These are phyloP conservation scores for Azolla pinnata DNA, from an alignment of 75 land plant genomes.

Conservation along the genomic window DNA sequence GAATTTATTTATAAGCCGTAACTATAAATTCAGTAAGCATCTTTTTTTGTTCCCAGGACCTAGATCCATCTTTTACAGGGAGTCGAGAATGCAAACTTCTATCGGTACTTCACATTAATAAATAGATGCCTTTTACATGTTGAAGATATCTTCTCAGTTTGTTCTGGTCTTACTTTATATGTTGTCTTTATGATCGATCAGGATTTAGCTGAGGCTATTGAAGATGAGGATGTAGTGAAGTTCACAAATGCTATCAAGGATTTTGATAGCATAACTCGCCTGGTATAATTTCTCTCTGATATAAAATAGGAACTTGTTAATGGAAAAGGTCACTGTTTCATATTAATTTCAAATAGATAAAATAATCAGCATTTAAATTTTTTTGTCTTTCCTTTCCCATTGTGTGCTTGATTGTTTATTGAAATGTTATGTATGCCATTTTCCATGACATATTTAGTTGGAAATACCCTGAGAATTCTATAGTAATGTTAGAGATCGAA, in stretches of 20 bases:
- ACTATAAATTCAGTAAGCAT: too few species aligned
- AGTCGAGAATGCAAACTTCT: constrained; percentile 80
- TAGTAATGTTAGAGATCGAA: too few species aligned
- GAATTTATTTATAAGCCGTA: too few species aligned
- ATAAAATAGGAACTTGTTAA: too few species aligned
- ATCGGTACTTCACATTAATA: constrained; percentile 47
- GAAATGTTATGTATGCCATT: too few species aligned
- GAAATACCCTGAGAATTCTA: too few species aligned
- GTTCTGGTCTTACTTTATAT: background rate
- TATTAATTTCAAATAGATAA: too few species aligned
- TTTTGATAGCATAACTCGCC: constrained; percentile 74
- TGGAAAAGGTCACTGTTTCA: too few species aligned
- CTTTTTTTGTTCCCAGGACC: constrained; percentile 35
- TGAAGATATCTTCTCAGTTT: background rate
- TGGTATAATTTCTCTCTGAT: too few species aligned
- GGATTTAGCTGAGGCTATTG: constrained; percentile 72
- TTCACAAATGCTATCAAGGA: constrained; percentile 81
- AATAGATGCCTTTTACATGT: too few species aligned
- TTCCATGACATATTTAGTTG: too few species aligned
- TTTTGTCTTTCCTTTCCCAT: background rate
- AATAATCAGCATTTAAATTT: too few species aligned
- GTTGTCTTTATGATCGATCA: constrained; percentile 11
- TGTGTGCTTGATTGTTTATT: background rate
- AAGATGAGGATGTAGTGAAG: constrained; percentile 73
- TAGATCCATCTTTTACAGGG: constrained; percentile 82